These are phyloP conservation scores for Globisporangium viniferum DNA, from an alignment of 352 stramenopile genomes.

Conservation along the genomic window DNA sequence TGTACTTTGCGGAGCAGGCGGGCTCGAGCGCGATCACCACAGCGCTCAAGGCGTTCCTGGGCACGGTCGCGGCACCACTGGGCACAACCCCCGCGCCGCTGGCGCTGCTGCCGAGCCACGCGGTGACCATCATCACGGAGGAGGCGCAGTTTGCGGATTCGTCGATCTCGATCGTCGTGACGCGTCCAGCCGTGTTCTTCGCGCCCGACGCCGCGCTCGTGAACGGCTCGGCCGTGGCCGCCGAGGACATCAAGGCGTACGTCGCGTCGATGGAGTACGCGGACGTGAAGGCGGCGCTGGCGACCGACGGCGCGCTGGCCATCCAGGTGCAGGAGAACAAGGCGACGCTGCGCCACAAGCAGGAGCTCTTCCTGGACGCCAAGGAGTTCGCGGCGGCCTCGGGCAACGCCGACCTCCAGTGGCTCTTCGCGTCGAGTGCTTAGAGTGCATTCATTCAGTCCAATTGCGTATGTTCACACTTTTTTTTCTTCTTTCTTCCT, in stretches of 20 bases:
- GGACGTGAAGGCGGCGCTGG: conserved; percentile 62
- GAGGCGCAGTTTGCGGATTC: conserved; percentile 71
- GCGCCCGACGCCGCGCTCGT: conserved; percentile 34
- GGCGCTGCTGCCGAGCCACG: conserved; percentile 53
- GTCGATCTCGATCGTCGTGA: conserved; percentile 59
- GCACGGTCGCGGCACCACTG: conserved; percentile 54
- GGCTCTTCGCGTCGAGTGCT: conserved; percentile 26
- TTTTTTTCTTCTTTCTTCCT: background rate
- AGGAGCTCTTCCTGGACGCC: conserved; percentile 75
- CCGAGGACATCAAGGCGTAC: conserved; percentile 56
- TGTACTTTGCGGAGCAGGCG: conserved; percentile 90
- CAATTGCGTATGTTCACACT: background rate
- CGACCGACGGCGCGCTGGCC: conserved; percentile 29
- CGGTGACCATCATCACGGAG: conserved; percentile 69
- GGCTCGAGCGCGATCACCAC: conserved; percentile 54
- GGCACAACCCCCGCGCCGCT: conserved; percentile 60
- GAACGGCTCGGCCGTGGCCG: conserved; percentile 37
- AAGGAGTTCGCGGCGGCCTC: conserved; percentile 52
- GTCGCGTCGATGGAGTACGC: conserved; percentile 80
- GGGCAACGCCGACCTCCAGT: conserved; percentile 39
- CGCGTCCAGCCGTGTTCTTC: conserved; percentile 75
- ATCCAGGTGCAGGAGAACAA: conserved; percentile 41
- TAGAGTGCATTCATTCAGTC: conserved; percentile 7
- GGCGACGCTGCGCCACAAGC: conserved; percentile 48
- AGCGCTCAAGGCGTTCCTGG: conserved; percentile 56